A percentile compares a stretch with the other conserved stretches of the same genome.
These are phyloP conservation scores for Cornus kousa DNA, from an alignment of 148 eudicot species.

Conservation along the genomic window DNA sequence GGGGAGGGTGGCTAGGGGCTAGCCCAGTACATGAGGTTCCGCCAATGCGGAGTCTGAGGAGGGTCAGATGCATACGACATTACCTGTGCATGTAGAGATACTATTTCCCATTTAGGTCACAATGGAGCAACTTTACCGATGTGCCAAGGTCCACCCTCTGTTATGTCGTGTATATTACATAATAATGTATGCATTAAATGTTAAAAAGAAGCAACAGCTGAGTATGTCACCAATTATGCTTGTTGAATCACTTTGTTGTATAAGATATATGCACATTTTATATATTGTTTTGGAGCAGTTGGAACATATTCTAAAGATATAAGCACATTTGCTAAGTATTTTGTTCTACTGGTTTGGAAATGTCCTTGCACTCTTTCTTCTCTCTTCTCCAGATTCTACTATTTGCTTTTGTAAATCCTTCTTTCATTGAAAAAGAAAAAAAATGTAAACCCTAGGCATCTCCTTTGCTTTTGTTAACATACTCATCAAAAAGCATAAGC, in stretches of 20 bases:
- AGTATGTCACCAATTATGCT: neutral
- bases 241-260: neutral
- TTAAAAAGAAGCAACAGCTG: too few species aligned
- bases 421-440: neutral
- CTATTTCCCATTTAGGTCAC: too few species aligned
- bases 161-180: too few species aligned
- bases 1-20: too few species aligned
- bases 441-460: neutral
- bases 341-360: neutral
- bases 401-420: too few species aligned
- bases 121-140: too few species aligned
- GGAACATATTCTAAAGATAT: neutral
- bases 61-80: too few species aligned
- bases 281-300: neutral
- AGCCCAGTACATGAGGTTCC: too few species aligned
- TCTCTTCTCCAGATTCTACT: neutral
- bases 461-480: neutral
- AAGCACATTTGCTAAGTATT: neutral
- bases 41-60: too few species aligned
- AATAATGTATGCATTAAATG: neutral
- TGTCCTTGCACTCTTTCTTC: neutral
- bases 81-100: too few species aligned
- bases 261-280: neutral
- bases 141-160: too few species aligned
- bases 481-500: too few species aligned